Evolutionary conservation across 768 basidiomycete genomes (phyloP).

Genomic region (Cyclocybe aegerita): DNA sequence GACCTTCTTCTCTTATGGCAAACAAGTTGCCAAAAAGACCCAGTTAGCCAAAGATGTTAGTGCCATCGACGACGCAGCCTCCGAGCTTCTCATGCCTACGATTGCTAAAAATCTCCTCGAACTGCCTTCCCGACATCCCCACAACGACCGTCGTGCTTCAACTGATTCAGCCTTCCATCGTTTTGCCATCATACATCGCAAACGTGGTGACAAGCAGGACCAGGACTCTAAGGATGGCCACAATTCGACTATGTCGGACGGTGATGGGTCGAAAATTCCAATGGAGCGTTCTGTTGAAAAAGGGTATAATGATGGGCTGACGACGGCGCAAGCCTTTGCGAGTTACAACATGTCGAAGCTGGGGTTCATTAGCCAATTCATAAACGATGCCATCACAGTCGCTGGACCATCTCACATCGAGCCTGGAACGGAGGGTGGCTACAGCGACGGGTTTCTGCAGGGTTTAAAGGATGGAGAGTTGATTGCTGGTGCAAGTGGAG

Average conservation of each 20-base stretch:
- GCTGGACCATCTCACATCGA: slow-evolving; percentile 34
- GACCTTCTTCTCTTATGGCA: slow-evolving; percentile 55
- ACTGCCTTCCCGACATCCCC: neutral
- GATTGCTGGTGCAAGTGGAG: neutral
- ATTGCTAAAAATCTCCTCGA: slow-evolving; percentile 10
- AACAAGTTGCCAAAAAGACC: neutral
- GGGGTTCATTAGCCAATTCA: slow-evolving; percentile 62
- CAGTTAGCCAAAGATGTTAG: slow-evolving; percentile 3
- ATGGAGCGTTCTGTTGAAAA: neutral
- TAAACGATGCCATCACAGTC: slow-evolving; percentile 44
- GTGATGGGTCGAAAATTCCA: too few species aligned
- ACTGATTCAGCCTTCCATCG: slow-evolving; percentile 15
- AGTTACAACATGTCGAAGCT: slow-evolving; percentile 45
- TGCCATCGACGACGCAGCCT: slow-evolving; percentile 4
- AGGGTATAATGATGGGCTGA: slow-evolving; percentile 63
- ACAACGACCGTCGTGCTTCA: neutral
- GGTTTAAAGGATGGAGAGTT: slow-evolving; percentile 49
- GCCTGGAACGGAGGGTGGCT: slow-evolving; percentile 40
- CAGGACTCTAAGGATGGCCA: slow-evolving; percentile 8
- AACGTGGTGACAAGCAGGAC: slow-evolving; percentile 9
- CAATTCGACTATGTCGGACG: slow-evolving; percentile 12
- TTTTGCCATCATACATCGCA: slow-evolving; percentile 24
- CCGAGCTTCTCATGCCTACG: slow-evolving; percentile 13
- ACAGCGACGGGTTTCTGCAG: slow-evolving; percentile 44
- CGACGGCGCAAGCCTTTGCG: slow-evolving; percentile 56